Evolutionary conservation across 352 stramenopile species (phyloP), one percentile per base, ranked within the genome.

Genomic region (Pythium oligandrum): DNA sequence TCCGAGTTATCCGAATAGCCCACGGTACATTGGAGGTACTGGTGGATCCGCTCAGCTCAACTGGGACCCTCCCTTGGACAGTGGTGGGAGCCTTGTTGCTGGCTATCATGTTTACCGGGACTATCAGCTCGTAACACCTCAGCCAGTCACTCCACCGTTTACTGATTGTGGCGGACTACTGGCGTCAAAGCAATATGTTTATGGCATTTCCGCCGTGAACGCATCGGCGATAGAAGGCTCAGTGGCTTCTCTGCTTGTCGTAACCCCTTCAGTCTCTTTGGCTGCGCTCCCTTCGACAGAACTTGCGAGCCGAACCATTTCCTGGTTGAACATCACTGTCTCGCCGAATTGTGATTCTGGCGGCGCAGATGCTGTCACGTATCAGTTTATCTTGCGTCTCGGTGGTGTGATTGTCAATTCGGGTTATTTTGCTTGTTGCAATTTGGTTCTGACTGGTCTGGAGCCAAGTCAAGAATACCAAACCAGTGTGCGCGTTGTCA

Each of bases 91-190:
- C 30, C 10, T 11, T 34, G 10, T 87, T 53, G 3, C 67, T 40
- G 78, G 78, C 3, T 89, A 89, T 59, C 48, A 53, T 1, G 66
- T 89, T 0, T 89, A 87, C 60, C 71, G 78, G 8, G 63, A 89
- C 55, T 83, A 82, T 12, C 45, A 62, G 48, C 42, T 76, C 7
- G 38, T 84, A 33, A 77, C 64, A 0, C 32, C 55, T 2, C 38
- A 59, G 26, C 53, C 68, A 10, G 50, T 78, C 11, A 32, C 53
- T 10, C 60, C 73, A 26, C 74, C 73, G 6, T 87, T 70, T 48
- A 55, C 9, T 8, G 70, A 89, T 44, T 89, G 75, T 44, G 66
- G 71, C 37, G 62, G 49, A 31, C 33, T 89, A 4, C 8, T 51
- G 12, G 63, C 70, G 4, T 53, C 53, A 6, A 82, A 57, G 0